Base-by-base conservation (phyloP, 768 basidiomycete species). In the Leucogyrophana mollusca region DNA sequence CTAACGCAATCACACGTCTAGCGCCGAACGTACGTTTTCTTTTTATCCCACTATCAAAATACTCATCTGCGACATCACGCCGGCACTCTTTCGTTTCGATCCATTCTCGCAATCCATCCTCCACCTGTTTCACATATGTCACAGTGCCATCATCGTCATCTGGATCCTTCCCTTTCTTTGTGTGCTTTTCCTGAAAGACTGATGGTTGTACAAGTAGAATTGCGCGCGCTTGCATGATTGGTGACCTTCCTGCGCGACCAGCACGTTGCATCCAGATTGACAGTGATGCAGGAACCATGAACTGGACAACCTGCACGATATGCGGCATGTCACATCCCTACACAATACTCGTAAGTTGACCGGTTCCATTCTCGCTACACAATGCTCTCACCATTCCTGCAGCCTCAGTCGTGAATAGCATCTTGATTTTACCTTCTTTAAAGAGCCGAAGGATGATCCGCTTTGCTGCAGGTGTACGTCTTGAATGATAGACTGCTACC, bases 291-390 rank as follows among this genome's bases (percentile, higher is more conserved):
- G 67, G 68, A 0, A 66, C 58, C 8, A 58, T 59, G 43, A 70
- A 68, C 45, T 73, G 70, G 22, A 70, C 50, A 2, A 68, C 58
- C 4, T 59, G 58, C 18, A 62, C 57, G 32, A 73, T 60, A 46
- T 73, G 64, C 0, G 64, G 60, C 25, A 71, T 69, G 39, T 68
- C 62, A 5, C 58, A 54, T 9, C 66, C 66, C 64, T 67, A 37
- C 4, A 33, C 6, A 45, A 9, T 21, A 4, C 34, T 6, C n/a
- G 43, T 44, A 44, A 17, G 30, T 17, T 21, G n/a, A n/a, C 32
- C 43, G 14, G n/a, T 5, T 23, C n/a, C n/a, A n/a, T n/a, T n/a
- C n/a, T n/a, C n/a, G n/a, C n/a, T n/a, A n/a, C n/a, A n/a, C n/a
- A n/a, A n/a, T 30, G 27, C 27, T 30, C 63, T 16, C 47, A 69